phyloP scores from a whole-genome alignment of 106 monocot genomes.

The Gastrodia elata region DNA sequence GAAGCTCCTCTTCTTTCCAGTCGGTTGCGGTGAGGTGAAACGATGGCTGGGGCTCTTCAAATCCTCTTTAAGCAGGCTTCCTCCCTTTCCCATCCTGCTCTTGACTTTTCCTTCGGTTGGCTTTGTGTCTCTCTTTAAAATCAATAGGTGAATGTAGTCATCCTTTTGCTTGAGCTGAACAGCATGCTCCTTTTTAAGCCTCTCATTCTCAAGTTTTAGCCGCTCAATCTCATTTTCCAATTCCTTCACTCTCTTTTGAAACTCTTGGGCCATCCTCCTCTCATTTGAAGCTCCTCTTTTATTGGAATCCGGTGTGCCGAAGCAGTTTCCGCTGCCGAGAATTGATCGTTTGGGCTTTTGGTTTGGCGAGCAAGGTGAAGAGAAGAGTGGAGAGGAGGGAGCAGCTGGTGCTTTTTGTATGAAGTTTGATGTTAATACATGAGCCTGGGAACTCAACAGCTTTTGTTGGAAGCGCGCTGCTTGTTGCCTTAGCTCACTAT shows the following conservation, averaged over 20 bases:
- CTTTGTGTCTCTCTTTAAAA: slow-evolving; percentile 20
- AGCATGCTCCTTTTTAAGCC: slow-evolving; percentile 51
- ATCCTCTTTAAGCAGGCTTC: slow-evolving; percentile 10
- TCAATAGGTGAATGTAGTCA: slow-evolving; percentile 43
- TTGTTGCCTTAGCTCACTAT: slow-evolving; percentile 74
- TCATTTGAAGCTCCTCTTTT: slow-evolving; percentile 17
- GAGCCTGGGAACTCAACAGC: slow-evolving; percentile 56
- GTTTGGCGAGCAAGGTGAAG: slow-evolving; percentile 25
- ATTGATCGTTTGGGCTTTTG: slow-evolving; percentile 46
- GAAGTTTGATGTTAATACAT: slow-evolving; percentile 43
- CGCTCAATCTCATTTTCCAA: slow-evolving; percentile 48
- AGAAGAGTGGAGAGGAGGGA: slow-evolving; percentile 11
- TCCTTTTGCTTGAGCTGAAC: slow-evolving; percentile 63
- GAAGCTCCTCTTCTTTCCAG: slow-evolving; percentile 80
- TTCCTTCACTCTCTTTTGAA: slow-evolving; percentile 30
- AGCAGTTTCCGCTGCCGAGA: slow-evolving; percentile 50
- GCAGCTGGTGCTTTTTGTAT: slow-evolving; percentile 8
- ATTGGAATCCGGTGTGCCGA: slow-evolving; percentile 52
- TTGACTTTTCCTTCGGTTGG: neutral
- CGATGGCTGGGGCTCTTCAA: slow-evolving; percentile 51
- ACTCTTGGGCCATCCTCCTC: slow-evolving; percentile 11
- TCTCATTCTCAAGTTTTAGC: slow-evolving; percentile 56
- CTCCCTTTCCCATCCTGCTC: slow-evolving; percentile 10
- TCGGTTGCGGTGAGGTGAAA: slow-evolving; percentile 47
- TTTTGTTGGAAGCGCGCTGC: slow-evolving; percentile 61